These are phyloP conservation scores for Saccharomycodes ludwigii DNA, from an alignment of 805 yeast genomes.

Conservation along the genomic window DNA sequence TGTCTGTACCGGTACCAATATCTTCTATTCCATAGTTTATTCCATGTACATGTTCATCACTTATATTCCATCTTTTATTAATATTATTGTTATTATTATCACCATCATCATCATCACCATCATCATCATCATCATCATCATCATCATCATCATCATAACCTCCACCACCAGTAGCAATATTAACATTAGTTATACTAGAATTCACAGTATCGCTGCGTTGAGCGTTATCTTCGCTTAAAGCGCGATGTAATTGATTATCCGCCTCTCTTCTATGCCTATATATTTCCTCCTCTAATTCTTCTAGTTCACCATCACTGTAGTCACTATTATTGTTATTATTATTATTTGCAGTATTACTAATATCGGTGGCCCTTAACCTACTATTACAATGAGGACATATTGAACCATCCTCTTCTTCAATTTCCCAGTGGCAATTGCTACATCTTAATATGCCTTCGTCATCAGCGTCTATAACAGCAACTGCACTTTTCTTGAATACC, in stretches of 20 bases:
- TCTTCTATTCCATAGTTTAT: no score
- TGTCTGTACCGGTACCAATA: slow-evolving; percentile 2
- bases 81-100: no score
- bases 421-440: slow-evolving; percentile 72
- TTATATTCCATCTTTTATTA: no score
- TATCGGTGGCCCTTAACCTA: slow-evolving; percentile 26
- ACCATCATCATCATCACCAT: slow-evolving; percentile 6
- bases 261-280: background rate
- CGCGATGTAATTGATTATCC: background rate
- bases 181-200: no score
- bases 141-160: slow-evolving; percentile 7
- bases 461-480: slow-evolving; percentile 39
- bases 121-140: slow-evolving; percentile 5
- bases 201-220: no score
- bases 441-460: slow-evolving; percentile 69
- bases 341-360: slow-evolving; percentile 1
- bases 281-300: slow-evolving; percentile 6
- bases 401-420: slow-evolving; percentile 36
- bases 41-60: slow-evolving; percentile 2
- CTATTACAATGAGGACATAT: slow-evolving; percentile 60
- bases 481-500: slow-evolving; percentile 34
- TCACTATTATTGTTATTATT: slow-evolving; percentile 6
- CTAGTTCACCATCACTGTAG: slow-evolving; percentile 17
- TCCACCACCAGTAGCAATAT: slow-evolving; percentile 3
- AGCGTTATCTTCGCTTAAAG: no score